These are phyloP conservation scores for Gypsophila paniculata DNA, from an alignment of 179 eudicot species.

Conservation along the genomic window DNA sequence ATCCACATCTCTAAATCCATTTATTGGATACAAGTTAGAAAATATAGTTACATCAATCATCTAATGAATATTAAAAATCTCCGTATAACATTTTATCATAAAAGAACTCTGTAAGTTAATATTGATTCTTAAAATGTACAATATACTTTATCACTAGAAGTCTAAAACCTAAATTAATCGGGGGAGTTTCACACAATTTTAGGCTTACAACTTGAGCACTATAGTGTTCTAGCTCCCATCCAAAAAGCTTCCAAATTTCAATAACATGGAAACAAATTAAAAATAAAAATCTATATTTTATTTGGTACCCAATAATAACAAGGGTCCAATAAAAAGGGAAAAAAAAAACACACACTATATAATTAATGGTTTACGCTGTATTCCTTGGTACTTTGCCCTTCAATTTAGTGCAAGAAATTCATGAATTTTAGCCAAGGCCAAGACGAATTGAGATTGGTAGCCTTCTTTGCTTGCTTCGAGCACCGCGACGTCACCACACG, in stretches of 20 bases:
- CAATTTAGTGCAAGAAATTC: slow-evolving; percentile 35
- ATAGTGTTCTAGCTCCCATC: not conserved
- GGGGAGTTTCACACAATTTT: not conserved
- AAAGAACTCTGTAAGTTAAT: no score
- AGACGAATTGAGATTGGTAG: slow-evolving; percentile 25
- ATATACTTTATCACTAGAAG: not conserved
- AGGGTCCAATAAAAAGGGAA: not conserved
- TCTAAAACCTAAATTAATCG: not conserved
- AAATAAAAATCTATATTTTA: not conserved
- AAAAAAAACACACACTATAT: not conserved
- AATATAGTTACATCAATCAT: no score
- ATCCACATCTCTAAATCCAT: no score
- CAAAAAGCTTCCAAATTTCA: slow-evolving; percentile 3
- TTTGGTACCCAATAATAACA: not conserved
- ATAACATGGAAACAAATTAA: not conserved
- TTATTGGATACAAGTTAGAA: no score
- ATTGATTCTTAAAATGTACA: slow-evolving; percentile 4
- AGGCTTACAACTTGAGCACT: slow-evolving; percentile 6
- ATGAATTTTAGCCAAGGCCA: slow-evolving; percentile 65
- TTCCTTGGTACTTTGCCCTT: not conserved
- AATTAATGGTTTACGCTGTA: not conserved
- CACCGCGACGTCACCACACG: slow-evolving; percentile 32
- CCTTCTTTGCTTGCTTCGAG: slow-evolving; percentile 53
- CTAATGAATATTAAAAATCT: no score
- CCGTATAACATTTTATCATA: no score